Evolutionary conservation across 495 filamentous ascomycete species (phyloP).

Genomic region (Penicillium ucsense): DNA sequence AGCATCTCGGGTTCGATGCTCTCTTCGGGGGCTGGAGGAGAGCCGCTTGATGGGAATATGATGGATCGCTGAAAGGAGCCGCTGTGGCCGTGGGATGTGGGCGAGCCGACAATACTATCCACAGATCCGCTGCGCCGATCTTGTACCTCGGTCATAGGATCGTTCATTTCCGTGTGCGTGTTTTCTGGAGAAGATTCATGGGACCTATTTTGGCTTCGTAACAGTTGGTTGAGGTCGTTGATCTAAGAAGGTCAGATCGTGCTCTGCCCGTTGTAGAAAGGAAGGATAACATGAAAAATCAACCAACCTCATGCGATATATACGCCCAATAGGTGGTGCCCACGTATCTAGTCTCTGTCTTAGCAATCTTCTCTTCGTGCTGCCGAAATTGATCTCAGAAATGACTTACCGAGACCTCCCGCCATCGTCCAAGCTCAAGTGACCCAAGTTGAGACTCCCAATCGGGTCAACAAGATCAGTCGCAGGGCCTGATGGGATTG

Average conservation of each 20-base stretch:
- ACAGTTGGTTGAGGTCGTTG: constrained; percentile 38
- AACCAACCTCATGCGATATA: constrained; percentile 38
- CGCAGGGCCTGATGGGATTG: constrained; percentile 35
- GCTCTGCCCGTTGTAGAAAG: not conserved
- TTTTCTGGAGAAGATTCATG: constrained; percentile 21
- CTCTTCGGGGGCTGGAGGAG: constrained; percentile 26
- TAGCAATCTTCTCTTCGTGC: not conserved
- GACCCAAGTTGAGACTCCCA: constrained; percentile 36
- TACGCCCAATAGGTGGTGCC: constrained; percentile 45
- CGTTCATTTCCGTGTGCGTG: constrained; percentile 11
- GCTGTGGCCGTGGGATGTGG: constrained; percentile 4
- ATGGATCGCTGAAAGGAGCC: constrained; percentile 30
- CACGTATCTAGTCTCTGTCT: constrained; percentile 31
- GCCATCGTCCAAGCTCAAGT: constrained; percentile 39
- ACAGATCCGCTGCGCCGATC: constrained; percentile 17
- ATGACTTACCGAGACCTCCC: constrained; percentile 32
- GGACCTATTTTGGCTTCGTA: constrained; percentile 34
- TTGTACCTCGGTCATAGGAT: constrained; percentile 3
- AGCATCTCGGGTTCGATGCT: constrained; percentile 37
- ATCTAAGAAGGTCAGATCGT: constrained; percentile 16
- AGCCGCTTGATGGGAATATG: constrained; percentile 29
- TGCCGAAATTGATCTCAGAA: too few relatives aligned
- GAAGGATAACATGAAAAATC: not conserved
- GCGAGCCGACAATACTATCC: constrained; percentile 6
- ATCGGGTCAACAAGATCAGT: constrained; percentile 38